A percentile compares a stretch with the other conserved stretches of the same genome.
Evolutionary conservation across 2,329 filamentous ascomycete species (phyloP).

Genomic region (Colletotrichum musicola): DNA sequence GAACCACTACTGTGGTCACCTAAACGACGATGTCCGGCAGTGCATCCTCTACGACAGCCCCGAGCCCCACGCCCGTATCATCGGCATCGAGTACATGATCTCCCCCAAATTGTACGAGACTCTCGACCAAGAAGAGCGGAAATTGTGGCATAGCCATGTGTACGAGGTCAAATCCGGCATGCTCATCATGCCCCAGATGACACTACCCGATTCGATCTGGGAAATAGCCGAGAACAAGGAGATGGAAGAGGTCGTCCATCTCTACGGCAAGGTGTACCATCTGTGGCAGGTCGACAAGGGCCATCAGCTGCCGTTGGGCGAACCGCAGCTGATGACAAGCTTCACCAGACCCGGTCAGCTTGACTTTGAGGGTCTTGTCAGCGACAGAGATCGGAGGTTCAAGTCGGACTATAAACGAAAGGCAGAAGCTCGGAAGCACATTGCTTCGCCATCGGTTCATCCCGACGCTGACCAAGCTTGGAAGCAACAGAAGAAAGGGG

Average conservation of each 20-base stretch:
- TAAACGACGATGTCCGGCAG: constrained; percentile 81
- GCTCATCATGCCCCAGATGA: constrained; percentile 79
- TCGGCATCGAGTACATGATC: constrained; percentile 92
- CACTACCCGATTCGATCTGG: constrained; percentile 74
- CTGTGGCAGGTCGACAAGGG: constrained; percentile 88
- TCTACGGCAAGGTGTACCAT: constrained; percentile 90
- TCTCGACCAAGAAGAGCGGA: constrained; percentile 75
- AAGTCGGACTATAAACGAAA: constrained; percentile 60
- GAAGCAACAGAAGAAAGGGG: constrained; percentile 25
- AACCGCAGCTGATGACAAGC: constrained; percentile 68
- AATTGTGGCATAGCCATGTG: constrained; percentile 82
- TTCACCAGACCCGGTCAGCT: constrained; percentile 63
- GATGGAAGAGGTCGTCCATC: constrained; percentile 79
- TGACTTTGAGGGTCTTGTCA: constrained; percentile 58
- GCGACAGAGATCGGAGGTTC: constrained; percentile 60
- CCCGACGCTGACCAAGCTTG: constrained; percentile 42
- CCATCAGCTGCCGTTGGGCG: constrained; percentile 66
- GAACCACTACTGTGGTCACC: constrained; percentile 87
- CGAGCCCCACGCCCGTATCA: constrained; percentile 75
- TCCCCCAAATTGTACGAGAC: constrained; percentile 75
- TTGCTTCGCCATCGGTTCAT: constrained; percentile 58
- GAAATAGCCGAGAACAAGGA: constrained; percentile 82
- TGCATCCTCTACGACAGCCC: constrained; percentile 87
- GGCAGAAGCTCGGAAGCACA: constrained; percentile 56
- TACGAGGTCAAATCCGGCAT: constrained; percentile 84